A percentile compares a stretch with the other conserved stretches of the same genome.
phyloP scores from a whole-genome alignment of 768 basidiomycete species.

The Gymnopilus junonius region DNA sequence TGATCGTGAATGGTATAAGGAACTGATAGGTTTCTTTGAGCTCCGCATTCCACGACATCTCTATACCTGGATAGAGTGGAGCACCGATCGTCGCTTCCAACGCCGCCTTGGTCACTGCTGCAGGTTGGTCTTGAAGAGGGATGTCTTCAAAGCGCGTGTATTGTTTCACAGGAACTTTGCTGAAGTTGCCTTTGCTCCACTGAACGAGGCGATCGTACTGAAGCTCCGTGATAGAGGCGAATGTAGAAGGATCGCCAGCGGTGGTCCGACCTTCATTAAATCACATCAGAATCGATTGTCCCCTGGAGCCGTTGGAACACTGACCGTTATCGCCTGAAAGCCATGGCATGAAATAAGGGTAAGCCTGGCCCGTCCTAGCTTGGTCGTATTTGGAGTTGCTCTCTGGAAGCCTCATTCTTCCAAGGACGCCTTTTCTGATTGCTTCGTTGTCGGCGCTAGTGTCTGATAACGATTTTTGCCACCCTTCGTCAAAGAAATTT shows the following conservation, averaged over 20 bases:
- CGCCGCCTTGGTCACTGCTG: conserved; percentile 27
- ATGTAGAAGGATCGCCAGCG: conserved; percentile 17
- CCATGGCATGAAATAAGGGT: conserved; percentile 35
- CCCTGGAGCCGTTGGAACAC: not conserved
- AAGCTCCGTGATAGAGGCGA: conserved; percentile 31
- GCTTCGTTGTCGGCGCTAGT: not conserved
- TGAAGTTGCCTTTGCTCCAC: conserved; percentile 33
- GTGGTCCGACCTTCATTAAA: conserved; percentile 5
- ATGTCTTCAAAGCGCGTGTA: conserved; percentile 23
- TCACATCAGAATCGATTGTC: not conserved
- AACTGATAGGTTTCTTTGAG: conserved; percentile 22
- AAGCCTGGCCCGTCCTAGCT: conserved; percentile 18
- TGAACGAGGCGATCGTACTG: conserved; percentile 33
- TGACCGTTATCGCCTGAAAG: conserved; percentile 34
- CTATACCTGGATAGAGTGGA: conserved; percentile 39
- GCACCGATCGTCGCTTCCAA: conserved; percentile 36
- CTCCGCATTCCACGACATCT: conserved; percentile 36
- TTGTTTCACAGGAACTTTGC: not conserved
- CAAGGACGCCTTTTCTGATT: conserved; percentile 12
- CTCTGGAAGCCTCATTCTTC: conserved; percentile 19
- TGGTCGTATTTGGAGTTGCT: conserved; percentile 16
- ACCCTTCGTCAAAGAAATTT: conserved; percentile 19
- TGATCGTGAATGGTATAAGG: conserved; percentile 30
- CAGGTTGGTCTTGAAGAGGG: conserved; percentile 23
- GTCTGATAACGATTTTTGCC: conserved; percentile 14